Evolutionary conservation across 495 filamentous ascomycete species (phyloP).

Genomic region (Xylaria curta): DNA sequence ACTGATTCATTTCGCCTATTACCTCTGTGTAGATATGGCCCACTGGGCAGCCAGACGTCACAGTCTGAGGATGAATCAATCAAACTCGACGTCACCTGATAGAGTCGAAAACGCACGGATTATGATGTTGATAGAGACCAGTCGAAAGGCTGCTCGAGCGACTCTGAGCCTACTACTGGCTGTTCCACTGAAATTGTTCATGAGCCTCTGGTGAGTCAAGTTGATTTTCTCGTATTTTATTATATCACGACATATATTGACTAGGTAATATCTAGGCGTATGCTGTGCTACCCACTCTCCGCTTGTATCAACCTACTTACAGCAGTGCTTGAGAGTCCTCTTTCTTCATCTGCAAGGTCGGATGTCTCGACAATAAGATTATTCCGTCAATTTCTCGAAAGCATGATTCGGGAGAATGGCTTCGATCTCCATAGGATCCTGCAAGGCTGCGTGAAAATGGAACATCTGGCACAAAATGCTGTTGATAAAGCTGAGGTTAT

Average conservation of each 20-base stretch:
- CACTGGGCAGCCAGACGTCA: conserved; percentile 11
- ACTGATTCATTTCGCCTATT: conserved; percentile 9
- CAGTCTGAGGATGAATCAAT: neutral
- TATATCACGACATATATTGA: neutral
- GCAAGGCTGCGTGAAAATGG: conserved; percentile 7
- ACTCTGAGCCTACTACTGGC: conserved; percentile 2
- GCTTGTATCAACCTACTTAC: conserved; percentile 7
- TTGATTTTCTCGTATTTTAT: neutral
- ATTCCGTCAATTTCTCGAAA: conserved; percentile 14
- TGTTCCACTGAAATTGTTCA: neutral
- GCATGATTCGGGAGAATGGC: neutral
- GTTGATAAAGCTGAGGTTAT: neutral
- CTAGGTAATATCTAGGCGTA: neutral
- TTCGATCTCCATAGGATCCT: neutral
- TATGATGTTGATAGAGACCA: neutral
- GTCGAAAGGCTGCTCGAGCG: conserved; percentile 14
- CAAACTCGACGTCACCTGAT: neutral
- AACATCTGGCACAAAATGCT: conserved; percentile 5
- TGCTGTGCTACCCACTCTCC: conserved; percentile 15
- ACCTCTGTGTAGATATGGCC: conserved; percentile 8
- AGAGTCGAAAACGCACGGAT: neutral
- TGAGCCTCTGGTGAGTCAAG: conserved; percentile 11
- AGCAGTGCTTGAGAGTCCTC: conserved; percentile 4
- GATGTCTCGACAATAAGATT: neutral
- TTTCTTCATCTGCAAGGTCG: conserved; percentile 6